phyloP scores from a whole-genome alignment of 192 early-diverging fungal genomes.

The Coemansia sp. region DNA sequence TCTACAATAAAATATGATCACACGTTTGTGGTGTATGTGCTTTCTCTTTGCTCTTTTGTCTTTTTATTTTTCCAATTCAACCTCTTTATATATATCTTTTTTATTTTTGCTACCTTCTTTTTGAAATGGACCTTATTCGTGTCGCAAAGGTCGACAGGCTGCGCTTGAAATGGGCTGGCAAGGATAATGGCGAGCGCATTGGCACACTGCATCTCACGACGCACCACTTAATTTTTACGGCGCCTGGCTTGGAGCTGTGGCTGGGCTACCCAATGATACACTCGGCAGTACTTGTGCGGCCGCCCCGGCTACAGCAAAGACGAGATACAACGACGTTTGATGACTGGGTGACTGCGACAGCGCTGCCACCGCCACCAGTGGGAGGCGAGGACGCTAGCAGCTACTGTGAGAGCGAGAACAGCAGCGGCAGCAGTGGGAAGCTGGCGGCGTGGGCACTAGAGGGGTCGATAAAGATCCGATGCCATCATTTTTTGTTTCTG shows the following conservation, averaged over 20 bases:
- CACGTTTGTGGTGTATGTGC: neutral
- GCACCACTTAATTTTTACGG: constrained; percentile 75
- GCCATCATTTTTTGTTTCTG: constrained; percentile 81
- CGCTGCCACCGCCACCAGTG: neutral
- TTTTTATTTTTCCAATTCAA: constrained; percentile 1
- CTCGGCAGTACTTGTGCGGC: constrained; percentile 59
- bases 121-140: constrained; percentile 35
- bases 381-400: neutral
- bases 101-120: neutral
- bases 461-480: constrained; percentile 60
- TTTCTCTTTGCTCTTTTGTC: neutral
- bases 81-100: neutral
- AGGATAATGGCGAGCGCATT: constrained; percentile 11
- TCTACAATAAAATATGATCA: neutral
- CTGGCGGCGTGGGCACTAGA: constrained; percentile 25
- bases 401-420: neutral
- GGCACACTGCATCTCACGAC: constrained; percentile 71
- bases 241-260: constrained; percentile 64
- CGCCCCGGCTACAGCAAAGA: constrained; percentile 19
- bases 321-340: constrained; percentile 22
- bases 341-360: constrained; percentile 25
- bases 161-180: constrained; percentile 31
- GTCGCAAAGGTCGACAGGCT: constrained; percentile 36
- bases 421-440: constrained; percentile 10
- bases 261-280: constrained; percentile 84